These are phyloP conservation scores for Phialocephala subalpina DNA, from an alignment of 2,329 filamentous ascomycete genomes.

Conservation along the genomic window DNA sequence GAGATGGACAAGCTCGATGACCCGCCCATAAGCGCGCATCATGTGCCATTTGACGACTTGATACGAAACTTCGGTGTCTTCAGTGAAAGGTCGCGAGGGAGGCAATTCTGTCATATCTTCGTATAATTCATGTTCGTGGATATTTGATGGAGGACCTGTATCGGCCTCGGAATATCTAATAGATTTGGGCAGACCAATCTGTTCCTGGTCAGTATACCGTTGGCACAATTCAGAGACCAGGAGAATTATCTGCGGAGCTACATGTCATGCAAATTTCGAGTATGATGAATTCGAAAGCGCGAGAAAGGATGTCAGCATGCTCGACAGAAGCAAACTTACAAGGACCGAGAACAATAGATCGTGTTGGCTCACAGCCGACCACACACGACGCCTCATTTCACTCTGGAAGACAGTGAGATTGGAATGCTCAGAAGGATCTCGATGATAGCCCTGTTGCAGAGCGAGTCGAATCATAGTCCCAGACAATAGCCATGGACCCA, in stretches of 20 bases:
- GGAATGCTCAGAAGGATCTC: conserved; percentile 60
- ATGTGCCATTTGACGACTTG: conserved; percentile 59
- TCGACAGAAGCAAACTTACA: not conserved
- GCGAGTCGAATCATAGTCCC: conserved; percentile 60
- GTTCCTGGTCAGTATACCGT: conserved; percentile 39
- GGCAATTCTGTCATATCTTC: conserved; percentile 63
- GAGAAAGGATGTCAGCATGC: not conserved
- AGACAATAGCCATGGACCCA: conserved; percentile 61
- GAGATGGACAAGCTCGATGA: conserved; percentile 59
- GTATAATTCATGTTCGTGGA: conserved; percentile 71
- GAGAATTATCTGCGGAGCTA: not conserved
- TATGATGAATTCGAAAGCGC: not conserved
- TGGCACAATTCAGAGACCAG: not conserved
- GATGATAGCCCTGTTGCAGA: conserved; percentile 66
- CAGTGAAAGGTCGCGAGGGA: conserved; percentile 59
- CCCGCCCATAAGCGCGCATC: conserved; percentile 57
- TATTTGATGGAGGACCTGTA: conserved; percentile 66
- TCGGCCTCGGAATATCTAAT: conserved; percentile 70
- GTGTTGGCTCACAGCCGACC: conserved; percentile 62
- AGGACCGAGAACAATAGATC: conserved; percentile 69
- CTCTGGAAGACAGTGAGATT: conserved; percentile 59
- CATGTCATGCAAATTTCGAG: not conserved
- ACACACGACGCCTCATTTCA: conserved; percentile 69
- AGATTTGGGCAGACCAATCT: conserved; percentile 72
- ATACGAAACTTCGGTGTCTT: conserved; percentile 66